These are phyloP conservation scores for Petunia hybrid DNA, from an alignment of 305 asterid species.

Conservation along the genomic window DNA sequence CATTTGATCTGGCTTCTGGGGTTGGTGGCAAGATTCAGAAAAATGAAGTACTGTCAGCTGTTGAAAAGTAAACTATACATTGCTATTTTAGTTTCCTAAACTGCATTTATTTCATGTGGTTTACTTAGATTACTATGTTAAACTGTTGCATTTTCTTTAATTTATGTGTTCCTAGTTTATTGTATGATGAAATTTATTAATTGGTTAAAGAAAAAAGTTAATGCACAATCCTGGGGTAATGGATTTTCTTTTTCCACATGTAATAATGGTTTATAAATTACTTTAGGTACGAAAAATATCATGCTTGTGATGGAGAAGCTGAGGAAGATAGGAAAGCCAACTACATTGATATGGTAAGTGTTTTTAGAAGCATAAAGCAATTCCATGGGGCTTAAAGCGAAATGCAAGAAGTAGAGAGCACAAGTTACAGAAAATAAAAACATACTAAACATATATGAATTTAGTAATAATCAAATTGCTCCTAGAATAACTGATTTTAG, in stretches of 20 bases:
- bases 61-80: conserved; percentile 25
- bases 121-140: neutral
- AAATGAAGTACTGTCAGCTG: conserved; percentile 31
- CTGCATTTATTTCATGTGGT: neutral
- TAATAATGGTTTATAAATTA: neutral
- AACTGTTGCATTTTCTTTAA: neutral
- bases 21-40: conserved; percentile 33
- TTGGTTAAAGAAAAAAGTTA: neutral
- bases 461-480: too few relatives aligned
- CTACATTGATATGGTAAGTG: conserved; percentile 34
- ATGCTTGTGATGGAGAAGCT: conserved; percentile 26
- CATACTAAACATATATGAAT: too few relatives aligned
- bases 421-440: too few relatives aligned
- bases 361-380: too few relatives aligned
- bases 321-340: conserved; percentile 34
- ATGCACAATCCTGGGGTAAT: neutral
- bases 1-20: conserved; percentile 31
- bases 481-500: too few relatives aligned
- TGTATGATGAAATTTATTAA: neutral
- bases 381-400: too few relatives aligned
- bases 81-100: neutral
- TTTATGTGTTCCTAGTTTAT: neutral
- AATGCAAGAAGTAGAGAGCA: too few relatives aligned
- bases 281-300: conserved; percentile 32
- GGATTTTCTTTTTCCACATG: neutral